Conservation (phyloP, 192 early-diverging fungal species). For the Coemansia guatemalensis region DNA sequence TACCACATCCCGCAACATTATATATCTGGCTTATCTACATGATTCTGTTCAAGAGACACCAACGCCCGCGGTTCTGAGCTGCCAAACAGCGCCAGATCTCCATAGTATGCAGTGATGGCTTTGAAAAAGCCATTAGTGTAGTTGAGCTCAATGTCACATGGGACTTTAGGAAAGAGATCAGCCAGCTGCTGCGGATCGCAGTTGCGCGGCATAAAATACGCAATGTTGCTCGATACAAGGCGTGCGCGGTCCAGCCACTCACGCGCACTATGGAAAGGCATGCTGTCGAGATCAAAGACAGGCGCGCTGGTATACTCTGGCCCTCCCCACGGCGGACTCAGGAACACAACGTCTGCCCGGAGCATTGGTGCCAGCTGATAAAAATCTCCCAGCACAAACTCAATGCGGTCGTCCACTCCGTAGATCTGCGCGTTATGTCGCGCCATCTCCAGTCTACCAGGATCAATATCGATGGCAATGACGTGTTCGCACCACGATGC, state of each 20-base stretch:
- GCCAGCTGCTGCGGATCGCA: slow-evolving; percentile 68
- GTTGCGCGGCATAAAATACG: slow-evolving; percentile 85
- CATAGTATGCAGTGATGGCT: slow-evolving; percentile 76
- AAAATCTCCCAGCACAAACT: slow-evolving; percentile 92
- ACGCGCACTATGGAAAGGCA: slow-evolving; percentile 53
- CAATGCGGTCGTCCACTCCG: slow-evolving; percentile 87
- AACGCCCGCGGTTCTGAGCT: slow-evolving; percentile 16
- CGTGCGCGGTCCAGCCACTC: slow-evolving; percentile 65
- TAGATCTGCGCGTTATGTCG: slow-evolving; percentile 85
- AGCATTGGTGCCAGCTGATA: slow-evolving; percentile 70
- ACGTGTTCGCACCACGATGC: slow-evolving; percentile 83
- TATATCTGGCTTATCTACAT: neutral
- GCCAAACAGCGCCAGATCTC: slow-evolving; percentile 57
- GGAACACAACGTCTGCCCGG: slow-evolving; percentile 84
- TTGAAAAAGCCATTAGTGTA: slow-evolving; percentile 67
- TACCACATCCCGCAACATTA: neutral
- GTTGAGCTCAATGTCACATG: slow-evolving; percentile 84
- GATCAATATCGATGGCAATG: slow-evolving; percentile 91
- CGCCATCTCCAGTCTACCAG: slow-evolving; percentile 75
- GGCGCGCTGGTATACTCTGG: slow-evolving; percentile 67
- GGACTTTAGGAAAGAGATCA: slow-evolving; percentile 51
- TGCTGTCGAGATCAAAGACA: slow-evolving; percentile 26
- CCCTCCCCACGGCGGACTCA: slow-evolving; percentile 96
- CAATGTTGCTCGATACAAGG: slow-evolving; percentile 73
- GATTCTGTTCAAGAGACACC: neutral